Evolutionary conservation across 768 basidiomycete species (phyloP).

Genomic region (Hebeloma cylindrosporum): DNA sequence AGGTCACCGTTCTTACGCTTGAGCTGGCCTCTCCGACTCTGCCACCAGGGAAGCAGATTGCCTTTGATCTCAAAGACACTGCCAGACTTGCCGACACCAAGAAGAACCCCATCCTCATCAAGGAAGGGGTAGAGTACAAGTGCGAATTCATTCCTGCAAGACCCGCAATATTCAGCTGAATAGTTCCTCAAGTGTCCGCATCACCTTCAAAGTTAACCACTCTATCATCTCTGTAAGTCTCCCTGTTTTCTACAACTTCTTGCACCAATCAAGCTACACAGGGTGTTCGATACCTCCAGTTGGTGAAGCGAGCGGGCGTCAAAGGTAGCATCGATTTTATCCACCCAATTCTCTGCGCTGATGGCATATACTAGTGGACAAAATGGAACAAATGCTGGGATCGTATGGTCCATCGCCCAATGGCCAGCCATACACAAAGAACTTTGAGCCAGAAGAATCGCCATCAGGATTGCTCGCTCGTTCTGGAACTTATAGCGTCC

Average conservation of each 20-base stretch:
- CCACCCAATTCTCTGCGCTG: background rate
- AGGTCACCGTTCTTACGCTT: conserved; percentile 75
- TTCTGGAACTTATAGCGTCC: conserved; percentile 73
- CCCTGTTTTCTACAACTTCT: conserved; percentile 10
- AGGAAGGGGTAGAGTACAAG: conserved; percentile 91
- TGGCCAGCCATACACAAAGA: conserved; percentile 67
- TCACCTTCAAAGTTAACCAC: conserved; percentile 86
- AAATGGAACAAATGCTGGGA: conserved; percentile 91
- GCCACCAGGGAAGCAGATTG: conserved; percentile 57
- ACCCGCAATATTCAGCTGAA: conserved; percentile 2
- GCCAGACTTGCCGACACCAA: conserved; percentile 52
- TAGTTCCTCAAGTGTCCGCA: conserved; percentile 62
- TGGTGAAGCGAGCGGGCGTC: conserved; percentile 78
- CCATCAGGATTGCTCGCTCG: conserved; percentile 84
- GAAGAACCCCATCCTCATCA: conserved; percentile 78
- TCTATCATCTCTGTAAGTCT: conserved; percentile 76
- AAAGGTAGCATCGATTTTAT: conserved; percentile 47
- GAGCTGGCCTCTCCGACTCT: conserved; percentile 80
- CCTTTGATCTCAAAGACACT: conserved; percentile 62
- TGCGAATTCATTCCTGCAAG: conserved; percentile 27
- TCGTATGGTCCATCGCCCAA: conserved; percentile 80
- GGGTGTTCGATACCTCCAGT: conserved; percentile 86
- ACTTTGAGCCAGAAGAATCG: conserved; percentile 71
- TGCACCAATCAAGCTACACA: conserved; percentile 25
- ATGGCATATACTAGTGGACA: conserved; percentile 65